Conservation (phyloP, 1,284 basidiomycete species). For the Phylloporus sp. region DNA sequence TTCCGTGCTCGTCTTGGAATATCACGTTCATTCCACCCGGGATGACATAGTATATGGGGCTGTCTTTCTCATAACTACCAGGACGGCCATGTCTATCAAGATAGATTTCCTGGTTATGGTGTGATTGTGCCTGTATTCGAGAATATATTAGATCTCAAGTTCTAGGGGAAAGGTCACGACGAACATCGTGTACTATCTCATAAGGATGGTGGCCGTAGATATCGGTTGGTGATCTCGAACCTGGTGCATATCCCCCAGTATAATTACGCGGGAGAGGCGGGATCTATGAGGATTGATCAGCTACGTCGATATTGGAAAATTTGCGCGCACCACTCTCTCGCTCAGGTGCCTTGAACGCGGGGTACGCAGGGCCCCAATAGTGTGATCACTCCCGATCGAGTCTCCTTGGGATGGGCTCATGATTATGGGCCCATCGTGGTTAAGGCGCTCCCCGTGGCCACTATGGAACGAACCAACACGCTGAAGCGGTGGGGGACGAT, state of each 20-base stretch:
- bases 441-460: constrained; percentile 21
- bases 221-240: constrained; percentile 34
- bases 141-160: constrained; percentile 14
- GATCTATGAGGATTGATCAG: constrained; percentile 22
- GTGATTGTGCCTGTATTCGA: constrained; percentile 22
- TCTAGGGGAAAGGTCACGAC: not conserved
- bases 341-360: constrained; percentile 26
- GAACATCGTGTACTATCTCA: constrained; percentile 26
- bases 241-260: constrained; percentile 20
- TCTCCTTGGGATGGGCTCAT: constrained; percentile 26
- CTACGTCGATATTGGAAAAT: not conserved
- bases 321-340: constrained; percentile 32
- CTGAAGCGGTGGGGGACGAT: constrained; percentile 30
- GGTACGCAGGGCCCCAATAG: constrained; percentile 32
- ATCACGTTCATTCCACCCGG: constrained; percentile 68
- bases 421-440: constrained; percentile 29
- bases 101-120: constrained; percentile 22
- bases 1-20: constrained; percentile 68
- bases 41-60: constrained; percentile 63
- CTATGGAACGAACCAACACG: constrained; percentile 28
- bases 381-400: constrained; percentile 37
- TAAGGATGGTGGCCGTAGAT: constrained; percentile 32
- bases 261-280: constrained; percentile 34
- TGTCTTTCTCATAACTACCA: constrained; percentile 31
- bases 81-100: constrained; percentile 30